Evolutionary conservation across 1,284 basidiomycete genomes (phyloP), one percentile per base, ranked within the genome.

Genomic region (Mycena citricolor): DNA sequence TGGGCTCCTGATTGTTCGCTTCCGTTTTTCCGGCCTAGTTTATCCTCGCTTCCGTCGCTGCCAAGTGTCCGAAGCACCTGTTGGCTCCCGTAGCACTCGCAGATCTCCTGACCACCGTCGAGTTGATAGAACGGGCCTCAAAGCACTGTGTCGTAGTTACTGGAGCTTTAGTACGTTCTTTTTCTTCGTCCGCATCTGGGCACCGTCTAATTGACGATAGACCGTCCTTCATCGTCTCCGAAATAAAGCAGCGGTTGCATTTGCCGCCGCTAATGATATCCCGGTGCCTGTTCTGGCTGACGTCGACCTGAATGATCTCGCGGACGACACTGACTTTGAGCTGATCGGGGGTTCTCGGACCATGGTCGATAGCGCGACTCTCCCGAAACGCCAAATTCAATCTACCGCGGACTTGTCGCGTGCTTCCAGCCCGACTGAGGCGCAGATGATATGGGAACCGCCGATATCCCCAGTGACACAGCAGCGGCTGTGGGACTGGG

Each of bases 131-230:
- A 26, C 47, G 8, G 8, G 38, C 26, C 8, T 25, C 38, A 45
- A 22, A 46, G 50, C 14, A 46, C 50, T 4, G 31, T 45, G 5
- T 52, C 46, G 3, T 52, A 45, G 8, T 45, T 42, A 2, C 45
- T 42, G 2, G 50, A 45, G 17, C 42, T 48, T 33, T 52, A 39
- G 50, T 52, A n/a, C n/a, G n/a, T n/a, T n/a, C n/a, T n/a, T n/a
- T n/a, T n/a, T n/a, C n/a, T n/a, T n/a, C n/a, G n/a, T n/a, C n/a
- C n/a, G n/a, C n/a, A n/a, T n/a, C n/a, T n/a, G n/a, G n/a, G n/a
- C n/a, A n/a, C n/a, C n/a, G n/a, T n/a, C n/a, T n/a, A n/a, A n/a
- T 35, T 35, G 26, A 10, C 26, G 10, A 13, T 22, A 35, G 33
- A 22, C 36, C 19, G 8, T 17, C 5, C 36, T 38, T 8, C 36